Base-by-base conservation (phyloP, 306 rosid genomes). In the Canavalia ensiformis region DNA sequence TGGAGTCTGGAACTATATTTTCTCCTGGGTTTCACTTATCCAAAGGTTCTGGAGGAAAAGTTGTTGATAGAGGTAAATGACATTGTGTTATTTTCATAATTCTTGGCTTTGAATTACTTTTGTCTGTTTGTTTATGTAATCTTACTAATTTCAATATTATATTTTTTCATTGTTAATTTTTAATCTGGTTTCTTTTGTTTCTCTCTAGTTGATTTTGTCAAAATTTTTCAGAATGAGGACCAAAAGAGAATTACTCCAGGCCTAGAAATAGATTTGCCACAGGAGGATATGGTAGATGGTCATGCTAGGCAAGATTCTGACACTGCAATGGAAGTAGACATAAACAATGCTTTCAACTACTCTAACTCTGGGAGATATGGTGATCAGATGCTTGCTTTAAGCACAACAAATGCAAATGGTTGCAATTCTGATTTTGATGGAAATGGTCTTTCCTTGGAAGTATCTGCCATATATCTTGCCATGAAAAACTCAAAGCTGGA, bases 401-500 rank as follows among this genome's bases (percentile, higher is more conserved):
- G 87, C 79, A 79, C 81, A 77, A 51, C 60, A 81, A 82, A 86
- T 77, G 74, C 75, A 63, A 80, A 49, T 44, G 81, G 74, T 81
- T 82, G 76, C 71, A 73, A 76, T 84, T 88, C 94, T 86, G 98
- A 91, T 83, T 87, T 72, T 79, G 96, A 81, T 62, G 90, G 82
- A 85, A 83, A 86, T 77, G 81, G 82, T 84, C 51, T 94, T 75
- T 88, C 98, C 66, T 75, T 89, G 82, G 98, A 93, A 81, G 97
- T 89, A 82, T 90, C 98, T 66, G 89, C 93, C 60, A 87, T 93
- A 77, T 92, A 95, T 84, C 90, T 89, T 79, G 88, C 97, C 83
- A 88, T 90, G 95, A 93, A 87, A 81, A 93, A 85, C 73, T 91
- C 98, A 12, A 95, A 92, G 96, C 88, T 95, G 83, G 99, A 95